phyloP scores from a whole-genome alignment of 176 grass and related monocot species.

The Rhynchospora pubera region DNA sequence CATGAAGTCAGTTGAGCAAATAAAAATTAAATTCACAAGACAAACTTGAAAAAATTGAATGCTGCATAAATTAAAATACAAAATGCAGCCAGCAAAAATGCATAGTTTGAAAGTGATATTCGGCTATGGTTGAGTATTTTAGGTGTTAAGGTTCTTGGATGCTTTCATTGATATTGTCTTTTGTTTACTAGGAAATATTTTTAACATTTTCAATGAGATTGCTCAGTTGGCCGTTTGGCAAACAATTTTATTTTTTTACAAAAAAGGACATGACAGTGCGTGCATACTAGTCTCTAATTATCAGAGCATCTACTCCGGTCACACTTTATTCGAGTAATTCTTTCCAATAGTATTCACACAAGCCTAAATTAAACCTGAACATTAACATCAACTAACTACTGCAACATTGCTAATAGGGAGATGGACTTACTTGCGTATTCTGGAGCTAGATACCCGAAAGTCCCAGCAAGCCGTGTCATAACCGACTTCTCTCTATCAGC shows the following conservation, averaged over 20 bases:
- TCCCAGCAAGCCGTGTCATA: constrained; percentile 88
- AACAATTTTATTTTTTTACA: no score
- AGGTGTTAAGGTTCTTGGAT: no score
- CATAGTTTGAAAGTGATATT: no score
- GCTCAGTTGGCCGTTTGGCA: no score
- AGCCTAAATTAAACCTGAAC: background rate
- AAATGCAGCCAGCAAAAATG: background rate
- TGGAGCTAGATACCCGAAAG: constrained; percentile 96
- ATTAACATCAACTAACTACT: background rate
- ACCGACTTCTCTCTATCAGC: constrained; percentile 77
- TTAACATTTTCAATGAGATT: no score
- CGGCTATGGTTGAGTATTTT: no score
- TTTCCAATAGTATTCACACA: background rate
- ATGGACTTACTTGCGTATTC: constrained; percentile 94
- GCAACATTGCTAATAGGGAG: constrained; percentile 7
- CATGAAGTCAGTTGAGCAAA: background rate
- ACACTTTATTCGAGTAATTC: background rate
- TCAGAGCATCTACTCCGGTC: background rate
- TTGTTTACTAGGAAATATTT: no score
- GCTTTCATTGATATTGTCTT: no score
- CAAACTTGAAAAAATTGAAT: background rate
- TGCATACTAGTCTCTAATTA: background rate
- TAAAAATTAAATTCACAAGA: background rate
- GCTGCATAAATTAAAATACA: no score
- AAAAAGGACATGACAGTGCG: no score